Evolutionary conservation across 2,329 filamentous ascomycete genomes (phyloP).

Genomic region (Pseudocercospora crystallina): DNA sequence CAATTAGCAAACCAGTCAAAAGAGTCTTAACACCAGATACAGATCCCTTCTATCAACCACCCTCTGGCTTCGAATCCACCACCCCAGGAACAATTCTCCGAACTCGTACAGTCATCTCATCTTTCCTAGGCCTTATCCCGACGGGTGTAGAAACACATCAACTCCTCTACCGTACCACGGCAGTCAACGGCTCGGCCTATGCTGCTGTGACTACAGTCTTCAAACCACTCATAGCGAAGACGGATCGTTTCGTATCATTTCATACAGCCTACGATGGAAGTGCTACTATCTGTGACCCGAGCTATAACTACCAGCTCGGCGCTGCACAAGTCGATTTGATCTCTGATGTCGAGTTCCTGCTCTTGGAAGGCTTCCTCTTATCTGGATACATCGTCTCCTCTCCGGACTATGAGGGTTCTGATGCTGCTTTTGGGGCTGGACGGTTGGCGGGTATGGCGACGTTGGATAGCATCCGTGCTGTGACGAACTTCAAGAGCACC

Average conservation of each 20-base stretch:
- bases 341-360: constrained; percentile 21
- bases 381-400: constrained; percentile 31
- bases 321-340: constrained; percentile 26
- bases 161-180: constrained; percentile 29
- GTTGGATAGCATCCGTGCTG: constrained; percentile 46
- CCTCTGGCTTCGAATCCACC: constrained; percentile 23
- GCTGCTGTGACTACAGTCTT: constrained; percentile 31
- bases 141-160: constrained; percentile 25
- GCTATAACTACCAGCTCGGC: constrained; percentile 35
- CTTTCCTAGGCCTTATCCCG: constrained; percentile 28
- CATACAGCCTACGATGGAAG: constrained; percentile 36
- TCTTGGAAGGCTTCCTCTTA: constrained; percentile 23
- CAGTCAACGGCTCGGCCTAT: constrained; percentile 29
- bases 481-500: constrained; percentile 29
- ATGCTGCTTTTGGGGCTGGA: constrained; percentile 35
- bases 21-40: constrained; percentile 15
- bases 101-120: constrained; percentile 20
- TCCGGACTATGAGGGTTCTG: constrained; percentile 46
- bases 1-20: no score
- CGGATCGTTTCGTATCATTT: constrained; percentile 31
- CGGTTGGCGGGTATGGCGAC: constrained; percentile 43
- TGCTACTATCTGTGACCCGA: constrained; percentile 41
- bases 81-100: constrained; percentile 29
- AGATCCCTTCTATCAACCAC: constrained; percentile 33
- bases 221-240: constrained; percentile 23